A percentile compares a stretch with the other conserved stretches of the same genome.
Evolutionary conservation across 169 alveolate species (phyloP).

Genomic region (Plasmodium reichenowi): DNA sequence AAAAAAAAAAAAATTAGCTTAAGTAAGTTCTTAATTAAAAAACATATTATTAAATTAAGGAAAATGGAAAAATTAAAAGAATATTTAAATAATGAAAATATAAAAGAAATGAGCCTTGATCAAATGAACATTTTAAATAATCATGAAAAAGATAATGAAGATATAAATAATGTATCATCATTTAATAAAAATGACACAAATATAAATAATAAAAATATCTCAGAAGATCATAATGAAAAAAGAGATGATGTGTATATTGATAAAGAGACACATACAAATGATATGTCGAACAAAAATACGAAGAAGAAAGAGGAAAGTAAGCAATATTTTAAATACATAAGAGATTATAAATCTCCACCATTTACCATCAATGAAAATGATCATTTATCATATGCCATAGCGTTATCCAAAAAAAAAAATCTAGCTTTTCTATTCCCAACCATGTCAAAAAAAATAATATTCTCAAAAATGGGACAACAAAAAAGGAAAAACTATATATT

Average conservation of each 20-base stretch:
- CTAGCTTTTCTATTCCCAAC: conserved; percentile 63
- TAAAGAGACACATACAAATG: not conserved
- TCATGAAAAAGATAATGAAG: not conserved
- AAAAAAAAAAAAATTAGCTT: conserved; percentile 39
- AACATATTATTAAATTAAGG: conserved; percentile 36
- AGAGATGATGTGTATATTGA: conserved; percentile 1
- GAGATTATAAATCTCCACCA: conserved; percentile 71
- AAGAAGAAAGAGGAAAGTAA: conserved; percentile 8
- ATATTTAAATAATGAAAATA: conserved; percentile 9
- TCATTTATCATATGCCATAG: conserved; percentile 36
- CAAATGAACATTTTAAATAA: not conserved
- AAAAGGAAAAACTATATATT: conserved; percentile 61
- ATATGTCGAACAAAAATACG: not conserved
- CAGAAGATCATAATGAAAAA: conserved; percentile 6
- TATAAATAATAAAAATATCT: not conserved
- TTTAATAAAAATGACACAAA: conserved; percentile 7
- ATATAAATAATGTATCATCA: not conserved
- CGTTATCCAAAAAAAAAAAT: conserved; percentile 28
- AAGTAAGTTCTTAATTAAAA: conserved; percentile 59
- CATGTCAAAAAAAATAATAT: conserved; percentile 46
- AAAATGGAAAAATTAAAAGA: conserved; percentile 16
- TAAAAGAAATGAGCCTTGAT: not conserved
- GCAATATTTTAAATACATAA: conserved; percentile 43
- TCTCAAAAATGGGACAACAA: conserved; percentile 71
- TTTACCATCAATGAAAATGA: conserved; percentile 37